Base-by-base conservation (phyloP, 106 monocot genomes). In the Ottelia alismoides region DNA sequence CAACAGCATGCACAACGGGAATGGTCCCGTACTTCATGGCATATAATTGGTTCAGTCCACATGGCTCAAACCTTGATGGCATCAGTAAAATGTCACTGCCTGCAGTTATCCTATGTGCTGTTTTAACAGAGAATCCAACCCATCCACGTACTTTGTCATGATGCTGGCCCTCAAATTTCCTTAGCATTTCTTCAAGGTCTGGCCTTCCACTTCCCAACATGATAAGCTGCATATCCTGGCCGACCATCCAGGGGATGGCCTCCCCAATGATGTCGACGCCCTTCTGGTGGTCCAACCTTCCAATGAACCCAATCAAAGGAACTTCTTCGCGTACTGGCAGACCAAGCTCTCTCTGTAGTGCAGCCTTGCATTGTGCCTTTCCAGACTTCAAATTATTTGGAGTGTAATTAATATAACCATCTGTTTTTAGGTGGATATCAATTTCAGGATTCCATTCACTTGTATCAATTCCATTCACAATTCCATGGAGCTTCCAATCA, bases 51-150 rank as follows among this genome's bases (percentile, higher is more conserved):
- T 92, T 92, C 52, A 92, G 80, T 10, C 92, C 92, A 31, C 92
- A 93, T 5, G 92, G 92, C 65, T 93, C 87, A 19, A 83, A 93
- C 52, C 87, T 71, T 20, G 93, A 93, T 14, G 93, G 93, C 93
- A 93, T 87, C 43, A 93, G 21, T 3, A 93, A 53, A 20, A 87
- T 29, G 10, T 93, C 93, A 0, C 80, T 83, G 7, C 83, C 87
- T 2, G 93, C 87, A 4, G 83, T 93, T 28, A 93, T 80, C 16
- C 93, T 60, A 25, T 93, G 93, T 2, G 93, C 83, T 68, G 66
- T 65, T 45, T 61, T 65, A 14, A 84, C 87, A 1, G 87, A 87
- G 31, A 93, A 93, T 10, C 87, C 93, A 23, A 93, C 93, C 93
- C 87, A 87, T n/a, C 72, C 63, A 20, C 93, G 53, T 16, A 93